Evolutionary conservation across 2,329 filamentous ascomycete genomes (phyloP).

Genomic region (Trichophyton simii): DNA sequence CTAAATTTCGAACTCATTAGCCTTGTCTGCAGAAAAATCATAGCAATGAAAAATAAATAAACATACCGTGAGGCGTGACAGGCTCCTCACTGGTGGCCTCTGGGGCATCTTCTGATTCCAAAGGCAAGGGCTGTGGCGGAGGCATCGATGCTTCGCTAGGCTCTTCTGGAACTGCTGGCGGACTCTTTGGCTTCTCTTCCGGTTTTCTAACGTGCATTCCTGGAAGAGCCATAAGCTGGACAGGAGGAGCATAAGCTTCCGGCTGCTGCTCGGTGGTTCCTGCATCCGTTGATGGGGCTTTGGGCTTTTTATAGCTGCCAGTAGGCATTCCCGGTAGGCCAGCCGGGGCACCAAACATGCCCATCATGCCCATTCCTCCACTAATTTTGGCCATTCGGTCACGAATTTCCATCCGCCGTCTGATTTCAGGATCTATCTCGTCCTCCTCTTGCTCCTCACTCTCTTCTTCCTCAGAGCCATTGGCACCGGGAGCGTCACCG

Average conservation of each 20-base stretch:
- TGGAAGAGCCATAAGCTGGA: constrained; percentile 52
- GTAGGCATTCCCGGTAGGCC: constrained; percentile 43
- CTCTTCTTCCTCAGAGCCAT: constrained; percentile 43
- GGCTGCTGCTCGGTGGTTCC: constrained; percentile 24
- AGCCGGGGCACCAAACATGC: constrained; percentile 66
- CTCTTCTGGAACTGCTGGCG: background rate
- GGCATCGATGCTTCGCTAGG: background rate
- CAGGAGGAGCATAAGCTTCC: constrained; percentile 28
- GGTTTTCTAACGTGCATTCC: constrained; percentile 41
- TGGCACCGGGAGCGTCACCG: constrained; percentile 37
- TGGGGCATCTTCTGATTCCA: background rate
- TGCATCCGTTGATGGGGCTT: constrained; percentile 31
- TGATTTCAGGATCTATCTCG: constrained; percentile 75
- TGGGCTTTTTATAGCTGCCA: constrained; percentile 27
- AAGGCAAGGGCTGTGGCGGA: background rate
- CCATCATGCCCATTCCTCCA: constrained; percentile 90
- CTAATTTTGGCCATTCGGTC: constrained; percentile 98
- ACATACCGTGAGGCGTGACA: background rate
- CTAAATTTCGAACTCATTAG: background rate
- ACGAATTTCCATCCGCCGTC: constrained; percentile 73
- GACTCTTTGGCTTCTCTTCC: constrained; percentile 5
- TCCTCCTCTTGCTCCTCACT: constrained; percentile 67
- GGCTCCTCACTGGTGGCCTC: background rate
- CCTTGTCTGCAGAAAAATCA: background rate
- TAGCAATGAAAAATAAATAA: background rate